phyloP scores from a whole-genome alignment of 2,329 filamentous ascomycete species.

The Ophiostoma pallidulum region DNA sequence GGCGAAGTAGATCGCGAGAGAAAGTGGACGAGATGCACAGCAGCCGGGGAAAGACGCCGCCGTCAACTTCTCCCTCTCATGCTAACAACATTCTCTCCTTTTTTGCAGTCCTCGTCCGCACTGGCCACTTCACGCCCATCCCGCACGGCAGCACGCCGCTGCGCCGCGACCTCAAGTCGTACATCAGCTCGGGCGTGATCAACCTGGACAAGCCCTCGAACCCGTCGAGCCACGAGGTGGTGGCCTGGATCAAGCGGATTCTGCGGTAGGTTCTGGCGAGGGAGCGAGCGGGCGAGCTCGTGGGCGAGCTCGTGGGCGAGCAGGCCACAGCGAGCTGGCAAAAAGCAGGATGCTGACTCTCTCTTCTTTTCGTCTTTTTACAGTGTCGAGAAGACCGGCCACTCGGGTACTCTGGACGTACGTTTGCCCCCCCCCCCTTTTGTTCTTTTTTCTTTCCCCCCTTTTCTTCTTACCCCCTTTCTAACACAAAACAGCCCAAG shows the following conservation, averaged over 20 bases:
- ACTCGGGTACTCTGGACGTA: conserved; percentile 87
- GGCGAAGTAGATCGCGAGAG: too few relatives aligned
- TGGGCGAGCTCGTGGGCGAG: too few relatives aligned
- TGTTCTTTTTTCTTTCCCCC: too few relatives aligned
- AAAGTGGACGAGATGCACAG: too few relatives aligned
- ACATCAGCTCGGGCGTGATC: conserved; percentile 95
- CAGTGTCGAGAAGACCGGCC: conserved; percentile 93
- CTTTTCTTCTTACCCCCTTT: neutral
- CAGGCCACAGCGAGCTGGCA: too few relatives aligned
- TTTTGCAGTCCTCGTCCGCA: conserved; percentile 76
- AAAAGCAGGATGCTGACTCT: too few relatives aligned
- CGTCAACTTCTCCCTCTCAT: too few relatives aligned
- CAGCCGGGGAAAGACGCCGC: too few relatives aligned
- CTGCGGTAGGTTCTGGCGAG: conserved; percentile 61
- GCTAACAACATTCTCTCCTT: conserved; percentile 7
- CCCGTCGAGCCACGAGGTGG: conserved; percentile 95
- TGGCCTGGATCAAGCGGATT: conserved; percentile 98
- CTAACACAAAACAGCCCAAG: conserved; percentile 49
- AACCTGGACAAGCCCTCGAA: conserved; percentile 98
- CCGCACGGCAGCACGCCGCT: conserved; percentile 84
- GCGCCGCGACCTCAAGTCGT: conserved; percentile 92
- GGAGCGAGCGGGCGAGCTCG: too few relatives aligned
- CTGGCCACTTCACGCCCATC: conserved; percentile 94
- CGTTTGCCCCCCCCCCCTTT: too few relatives aligned
- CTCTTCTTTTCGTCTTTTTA: too few relatives aligned